Base-by-base conservation (phyloP, 768 basidiomycete species). In the Hygrophorus pudorinus region DNA sequence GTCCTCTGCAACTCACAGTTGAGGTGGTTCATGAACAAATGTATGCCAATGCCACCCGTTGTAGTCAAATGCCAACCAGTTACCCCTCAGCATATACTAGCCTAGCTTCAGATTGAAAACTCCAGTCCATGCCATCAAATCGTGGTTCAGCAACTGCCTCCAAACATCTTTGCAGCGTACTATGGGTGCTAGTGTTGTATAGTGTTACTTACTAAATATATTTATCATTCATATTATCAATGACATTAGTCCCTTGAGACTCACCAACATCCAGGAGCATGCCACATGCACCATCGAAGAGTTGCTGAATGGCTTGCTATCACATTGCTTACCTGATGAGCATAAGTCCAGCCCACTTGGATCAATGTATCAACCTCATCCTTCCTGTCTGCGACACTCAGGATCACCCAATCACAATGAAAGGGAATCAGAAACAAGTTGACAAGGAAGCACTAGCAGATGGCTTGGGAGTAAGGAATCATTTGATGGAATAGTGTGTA, bases 261-360 rank as follows among this genome's bases (percentile, higher is more conserved):
- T 41, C 27, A 13, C 40, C 27, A 27, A 41, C 29, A 41, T 41
- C 27, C 20, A 27, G 27, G 17, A 24, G 8, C 40, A 30, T 41
- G 40, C 20, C 40, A 41, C 40, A 27, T 41, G 40, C 27, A 41
- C 20, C n/a, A 27, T 41, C 40, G n/a, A 27, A 41, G 21, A 13
- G 14, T n/a, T 41, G 20, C 21, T 41, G 40, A 41, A 24, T 13
- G 27, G 20, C 27, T 41, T 41, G 20, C 40, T 41, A 24, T 29
- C 27, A 13, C 40, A 13, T 29, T 41, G 40, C 29, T 41, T 41
- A 20, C 18, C 18, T 12, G 40, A 41, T 27, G 40, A 24, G 13
- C 20, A 41, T 24, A 41, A 28, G 20, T 20, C 12, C 20, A 24
- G 2, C 18, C 13, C 18, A 24, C 29, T 30, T 41, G 21, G 40